Conservation (phyloP, 73 alveolate species). For the Uronychia binucleata region DNA sequence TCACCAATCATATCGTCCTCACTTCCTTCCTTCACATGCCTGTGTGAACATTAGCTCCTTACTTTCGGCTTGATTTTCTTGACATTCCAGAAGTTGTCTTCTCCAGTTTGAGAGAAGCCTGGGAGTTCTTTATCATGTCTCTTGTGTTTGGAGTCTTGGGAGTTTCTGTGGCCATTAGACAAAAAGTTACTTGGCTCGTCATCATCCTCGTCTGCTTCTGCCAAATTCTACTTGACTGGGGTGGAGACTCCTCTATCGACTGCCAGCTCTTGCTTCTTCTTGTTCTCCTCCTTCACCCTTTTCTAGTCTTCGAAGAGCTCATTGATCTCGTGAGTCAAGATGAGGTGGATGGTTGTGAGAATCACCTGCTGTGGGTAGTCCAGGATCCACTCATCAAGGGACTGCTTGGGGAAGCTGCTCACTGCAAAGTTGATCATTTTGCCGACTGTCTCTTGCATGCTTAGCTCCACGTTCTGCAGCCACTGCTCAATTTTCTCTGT, state of each 20-base stretch:
- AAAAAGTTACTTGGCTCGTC: slow-evolving; percentile 14
- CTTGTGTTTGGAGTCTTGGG: slow-evolving; percentile 56
- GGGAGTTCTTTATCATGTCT: slow-evolving; percentile 32
- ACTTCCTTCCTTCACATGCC: slow-evolving; percentile 12
- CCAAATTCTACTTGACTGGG: not conserved
- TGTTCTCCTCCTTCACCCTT: not conserved
- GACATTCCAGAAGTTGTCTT: not conserved
- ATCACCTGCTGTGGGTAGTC: slow-evolving; percentile 75
- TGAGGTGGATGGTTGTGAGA: slow-evolving; percentile 57
- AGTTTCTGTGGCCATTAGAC: not conserved
- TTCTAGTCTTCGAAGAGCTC: slow-evolving; percentile 60
- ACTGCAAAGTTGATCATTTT: slow-evolving; percentile 60
- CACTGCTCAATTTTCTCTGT: slow-evolving; percentile 48
- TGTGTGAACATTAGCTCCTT: not conserved
- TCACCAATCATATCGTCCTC: slow-evolving; percentile 47
- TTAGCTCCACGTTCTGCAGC: slow-evolving; percentile 56
- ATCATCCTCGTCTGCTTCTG: slow-evolving; percentile 1
- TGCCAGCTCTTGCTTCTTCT: not conserved
- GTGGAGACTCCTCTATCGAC: not conserved
- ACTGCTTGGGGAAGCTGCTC: slow-evolving; percentile 64
- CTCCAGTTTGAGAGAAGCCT: slow-evolving; percentile 8
- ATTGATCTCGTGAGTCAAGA: slow-evolving; percentile 70
- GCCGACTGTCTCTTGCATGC: slow-evolving; percentile 67
- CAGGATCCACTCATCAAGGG: slow-evolving; percentile 76
- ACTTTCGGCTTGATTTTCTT: not conserved